These are phyloP conservation scores for Claviceps sorghi DNA, from an alignment of 2,329 filamentous ascomycete genomes.

Conservation along the genomic window DNA sequence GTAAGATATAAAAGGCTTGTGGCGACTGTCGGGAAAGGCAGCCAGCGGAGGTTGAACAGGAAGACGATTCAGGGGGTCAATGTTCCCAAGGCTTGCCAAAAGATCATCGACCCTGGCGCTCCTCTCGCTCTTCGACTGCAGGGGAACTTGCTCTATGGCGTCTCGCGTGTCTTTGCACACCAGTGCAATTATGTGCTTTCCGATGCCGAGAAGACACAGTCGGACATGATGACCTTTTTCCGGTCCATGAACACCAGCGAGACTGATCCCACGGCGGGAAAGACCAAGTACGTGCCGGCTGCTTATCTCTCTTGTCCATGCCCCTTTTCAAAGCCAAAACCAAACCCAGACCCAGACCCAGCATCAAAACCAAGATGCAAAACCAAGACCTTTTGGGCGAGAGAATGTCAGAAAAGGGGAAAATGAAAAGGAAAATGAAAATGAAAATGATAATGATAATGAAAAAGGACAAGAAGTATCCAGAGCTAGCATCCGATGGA, in stretches of 20 bases:
- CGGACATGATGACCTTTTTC: conserved; percentile 56
- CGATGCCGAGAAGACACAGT: conserved; percentile 63
- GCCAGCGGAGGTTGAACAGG: conserved; percentile 57
- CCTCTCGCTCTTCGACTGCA: conserved; percentile 85
- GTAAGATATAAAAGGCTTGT: conserved; percentile 51
- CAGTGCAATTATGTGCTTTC: conserved; percentile 76
- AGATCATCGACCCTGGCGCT: conserved; percentile 66
- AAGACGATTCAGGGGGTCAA: conserved; percentile 84
- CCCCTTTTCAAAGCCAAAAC: background rate
- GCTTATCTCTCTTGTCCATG: background rate
- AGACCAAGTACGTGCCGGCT: conserved; percentile 48
- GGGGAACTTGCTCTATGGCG: conserved; percentile 72
- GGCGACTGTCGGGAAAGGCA: conserved; percentile 70
- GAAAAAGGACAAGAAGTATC: too few species aligned
- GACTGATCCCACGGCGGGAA: conserved; percentile 57
- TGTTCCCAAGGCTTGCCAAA: conserved; percentile 71
- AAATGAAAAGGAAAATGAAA: too few species aligned
- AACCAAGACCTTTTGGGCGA: background rate
- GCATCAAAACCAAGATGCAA: conserved; percentile 8
- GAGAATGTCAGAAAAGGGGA: background rate
- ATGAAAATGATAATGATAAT: too few species aligned
- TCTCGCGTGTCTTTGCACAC: conserved; percentile 72
- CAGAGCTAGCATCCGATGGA: too few species aligned
- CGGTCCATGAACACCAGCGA: conserved; percentile 37
- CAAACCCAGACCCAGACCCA: background rate